A percentile compares a stretch with the other conserved stretches of the same genome.
phyloP scores from a whole-genome alignment of 306 rosid species.

The Quercus suber region DNA sequence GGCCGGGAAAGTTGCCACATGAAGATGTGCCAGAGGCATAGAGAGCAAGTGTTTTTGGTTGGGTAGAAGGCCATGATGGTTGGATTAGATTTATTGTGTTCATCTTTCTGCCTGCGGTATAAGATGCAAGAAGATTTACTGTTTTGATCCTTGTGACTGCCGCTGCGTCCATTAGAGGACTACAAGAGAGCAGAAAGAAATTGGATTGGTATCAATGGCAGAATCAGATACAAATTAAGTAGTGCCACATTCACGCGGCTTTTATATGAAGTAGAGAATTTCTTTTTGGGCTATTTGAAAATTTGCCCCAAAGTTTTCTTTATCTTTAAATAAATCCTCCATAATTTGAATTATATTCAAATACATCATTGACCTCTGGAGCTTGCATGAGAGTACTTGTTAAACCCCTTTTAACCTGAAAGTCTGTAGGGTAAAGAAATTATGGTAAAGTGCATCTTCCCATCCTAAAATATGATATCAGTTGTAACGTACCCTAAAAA shows the following conservation, averaged over 20 bases:
- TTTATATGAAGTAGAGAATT: conserved; percentile 9
- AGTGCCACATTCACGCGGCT: not conserved
- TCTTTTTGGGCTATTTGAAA: not conserved
- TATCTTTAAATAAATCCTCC: not conserved
- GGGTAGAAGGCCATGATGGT: conserved; percentile 4
- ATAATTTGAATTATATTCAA: not conserved
- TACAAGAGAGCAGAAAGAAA: not conserved
- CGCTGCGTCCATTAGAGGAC: conserved; percentile 15
- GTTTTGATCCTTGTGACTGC: conserved; percentile 14
- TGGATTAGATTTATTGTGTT: not conserved
- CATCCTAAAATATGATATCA: no score
- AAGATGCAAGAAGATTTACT: not conserved
- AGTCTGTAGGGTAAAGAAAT: not conserved
- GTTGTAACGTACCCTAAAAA: no score
- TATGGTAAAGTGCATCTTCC: not conserved
- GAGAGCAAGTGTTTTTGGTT: not conserved
- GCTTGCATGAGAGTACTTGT: not conserved
- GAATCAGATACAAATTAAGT: not conserved
- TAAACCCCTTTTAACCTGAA: not conserved
- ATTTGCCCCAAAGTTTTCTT: conserved; percentile 1
- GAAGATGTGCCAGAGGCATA: not conserved
- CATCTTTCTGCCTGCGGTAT: not conserved
- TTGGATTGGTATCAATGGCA: not conserved
- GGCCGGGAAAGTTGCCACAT: not conserved
- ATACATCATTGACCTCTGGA: not conserved